Base-by-base conservation (phyloP, 2,329 filamentous ascomycete species). In the Bertia moriformis region DNA sequence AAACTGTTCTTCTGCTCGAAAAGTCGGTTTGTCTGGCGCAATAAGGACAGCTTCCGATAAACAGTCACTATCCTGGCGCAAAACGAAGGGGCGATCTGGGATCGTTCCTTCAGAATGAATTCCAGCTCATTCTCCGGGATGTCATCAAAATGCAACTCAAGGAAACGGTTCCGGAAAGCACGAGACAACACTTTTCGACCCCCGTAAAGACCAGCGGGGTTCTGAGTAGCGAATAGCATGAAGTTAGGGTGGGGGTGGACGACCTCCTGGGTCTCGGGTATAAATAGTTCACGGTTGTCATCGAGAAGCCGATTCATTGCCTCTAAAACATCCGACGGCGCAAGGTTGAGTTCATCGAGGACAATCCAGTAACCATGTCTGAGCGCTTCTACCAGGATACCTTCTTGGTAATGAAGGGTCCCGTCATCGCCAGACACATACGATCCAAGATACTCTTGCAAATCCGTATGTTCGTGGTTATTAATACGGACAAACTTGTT, bases 401-500 rank as follows among this genome's bases (percentile, higher is more conserved):
- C 91, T 59, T 99, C 93, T 54, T 94, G 87, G 50, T 95, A 99
- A 10, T 70, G 73, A 32, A 99, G 66, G 43, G 83, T 84, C 4
- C 93, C 93, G 52, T 93, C 83, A 0, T 77, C 61, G 18, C 80
- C 83, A 2, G 91, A 95, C 1, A 94, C 67, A 48, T 98, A 99
- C 0, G 87, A 93, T 14, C 91, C 91, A 4, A 99, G 65, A 51
- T 99, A 99, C 54, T 99, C 93, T 57, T 98, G 91, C 27, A 99
- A 65, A 56, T 99, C 91, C 0, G 91, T 98, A 52, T 98, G 91
- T 54, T 99, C 93, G 58, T 99, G 91, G 49, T 99, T 99, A 62
- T 99, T 99, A 66, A 99, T 98, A 43, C 91, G 78, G 33, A 98
- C 87, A 53, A 96, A 98, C 52, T 84, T 91, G 55, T 99, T 94